phyloP scores from a whole-genome alignment of 176 grass and related monocot genomes.

The Musa troglodytarum region DNA sequence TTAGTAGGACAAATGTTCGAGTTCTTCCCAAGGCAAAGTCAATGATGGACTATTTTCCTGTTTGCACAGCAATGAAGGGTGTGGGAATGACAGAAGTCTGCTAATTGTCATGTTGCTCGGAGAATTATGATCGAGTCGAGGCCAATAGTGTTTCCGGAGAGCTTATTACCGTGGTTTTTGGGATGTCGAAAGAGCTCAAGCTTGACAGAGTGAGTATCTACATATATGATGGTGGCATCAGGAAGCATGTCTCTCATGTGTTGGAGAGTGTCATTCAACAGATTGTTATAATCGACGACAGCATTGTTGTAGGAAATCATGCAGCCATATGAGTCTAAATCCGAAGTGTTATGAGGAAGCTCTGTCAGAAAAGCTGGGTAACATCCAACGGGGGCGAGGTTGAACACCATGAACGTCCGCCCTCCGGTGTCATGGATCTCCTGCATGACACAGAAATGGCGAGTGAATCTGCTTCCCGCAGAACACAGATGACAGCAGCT shows the following conservation, averaged over 20 bases:
- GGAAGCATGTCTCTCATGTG: constrained; percentile 24
- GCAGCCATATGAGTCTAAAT: constrained; percentile 54
- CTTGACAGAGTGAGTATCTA: constrained; percentile 33
- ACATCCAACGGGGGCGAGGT: constrained; percentile 59
- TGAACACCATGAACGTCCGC: constrained; percentile 49
- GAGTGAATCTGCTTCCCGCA: not conserved
- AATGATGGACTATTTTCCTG: too few relatives aligned
- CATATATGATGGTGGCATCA: constrained; percentile 28
- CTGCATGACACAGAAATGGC: constrained; percentile 12
- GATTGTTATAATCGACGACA: constrained; percentile 45
- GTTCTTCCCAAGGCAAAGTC: too few relatives aligned
- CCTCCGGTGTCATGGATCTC: constrained; percentile 49
- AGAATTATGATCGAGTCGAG: too few relatives aligned
- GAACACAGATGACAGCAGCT: not conserved
- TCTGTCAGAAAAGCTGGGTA: constrained; percentile 50
- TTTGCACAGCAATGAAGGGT: too few relatives aligned
- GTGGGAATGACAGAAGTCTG: not conserved
- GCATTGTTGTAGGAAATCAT: constrained; percentile 38
- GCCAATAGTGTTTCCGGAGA: not conserved
- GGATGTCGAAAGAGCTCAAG: constrained; percentile 61
- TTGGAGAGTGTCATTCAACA: constrained; percentile 34
- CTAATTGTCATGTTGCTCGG: not conserved
- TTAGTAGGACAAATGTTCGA: too few relatives aligned
- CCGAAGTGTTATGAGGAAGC: constrained; percentile 22
- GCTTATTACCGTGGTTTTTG: constrained; percentile 25